phyloP scores from a whole-genome alignment of 73 alveolate species.

The Diophrys sp. region DNA sequence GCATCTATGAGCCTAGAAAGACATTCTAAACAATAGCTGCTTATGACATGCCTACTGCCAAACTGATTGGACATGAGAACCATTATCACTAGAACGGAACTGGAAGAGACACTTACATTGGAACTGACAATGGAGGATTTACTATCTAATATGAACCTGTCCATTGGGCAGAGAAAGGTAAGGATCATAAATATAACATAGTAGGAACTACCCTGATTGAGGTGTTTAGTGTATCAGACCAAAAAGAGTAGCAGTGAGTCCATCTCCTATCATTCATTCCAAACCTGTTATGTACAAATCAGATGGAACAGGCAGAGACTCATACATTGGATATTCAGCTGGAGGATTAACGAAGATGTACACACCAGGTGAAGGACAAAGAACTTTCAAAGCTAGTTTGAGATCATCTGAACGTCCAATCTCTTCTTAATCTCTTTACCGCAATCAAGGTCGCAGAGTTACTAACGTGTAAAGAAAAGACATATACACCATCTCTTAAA shows the following conservation, averaged over 20 bases:
- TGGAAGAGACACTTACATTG: slow-evolving; percentile 16
- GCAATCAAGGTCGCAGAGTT: background rate
- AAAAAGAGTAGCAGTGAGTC: background rate
- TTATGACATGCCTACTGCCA: background rate
- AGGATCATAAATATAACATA: too few species aligned
- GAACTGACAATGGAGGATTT: slow-evolving; percentile 14
- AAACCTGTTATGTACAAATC: slow-evolving; percentile 46
- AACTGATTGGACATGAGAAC: background rate
- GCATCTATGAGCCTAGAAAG: background rate
- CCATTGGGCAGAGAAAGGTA: slow-evolving; percentile 15
- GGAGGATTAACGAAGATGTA: slow-evolving; percentile 17
- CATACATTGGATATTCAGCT: slow-evolving; percentile 41
- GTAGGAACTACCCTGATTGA: too few species aligned
- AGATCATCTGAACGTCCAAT: slow-evolving; percentile 17
- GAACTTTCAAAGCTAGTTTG: background rate
- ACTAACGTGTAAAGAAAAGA: background rate
- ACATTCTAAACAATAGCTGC: background rate
- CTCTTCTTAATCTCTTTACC: background rate
- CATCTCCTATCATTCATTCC: slow-evolving; percentile 36
- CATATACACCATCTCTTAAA: slow-evolving; percentile 9
- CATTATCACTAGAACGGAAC: slow-evolving; percentile 2
- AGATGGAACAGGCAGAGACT: slow-evolving; percentile 77
- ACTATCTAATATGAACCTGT: slow-evolving; percentile 7
- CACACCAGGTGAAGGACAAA: slow-evolving; percentile 16
- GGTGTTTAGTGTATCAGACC: background rate